Base-by-base conservation (phyloP, 1,284 basidiomycete species). In the Naganishia albida region DNA sequence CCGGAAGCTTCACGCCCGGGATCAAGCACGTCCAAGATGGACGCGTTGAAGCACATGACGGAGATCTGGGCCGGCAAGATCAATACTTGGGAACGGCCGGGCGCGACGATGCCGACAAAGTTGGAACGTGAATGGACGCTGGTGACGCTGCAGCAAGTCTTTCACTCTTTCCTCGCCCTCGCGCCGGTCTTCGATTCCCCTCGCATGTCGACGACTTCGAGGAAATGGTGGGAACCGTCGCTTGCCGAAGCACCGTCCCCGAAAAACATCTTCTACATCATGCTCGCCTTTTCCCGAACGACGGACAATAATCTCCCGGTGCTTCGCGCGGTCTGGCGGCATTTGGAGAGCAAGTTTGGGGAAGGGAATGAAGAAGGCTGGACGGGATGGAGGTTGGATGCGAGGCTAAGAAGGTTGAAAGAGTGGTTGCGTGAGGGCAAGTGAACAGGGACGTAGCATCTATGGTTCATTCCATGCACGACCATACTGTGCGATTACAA, bases 301-400 rank as follows among this genome's bases (percentile, higher is more conserved):
- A 73, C 73, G 7, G 71, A 73, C 54, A 72, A 70, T 3, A 73
- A 78, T 62, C 63, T 64, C 2, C 53, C 64, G 6, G 66, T 70
- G 0, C 62, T 79, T 39, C 66, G 66, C n/a, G 63, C 62, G 8
- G 75, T 74, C 1, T 77, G 72, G 68, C 54, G 67, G 18, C 71
- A 68, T 7, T 34, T 79, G 52, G 71, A 73, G 62, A 39, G 44
- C 48, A 79, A 79, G 68, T 80, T 79, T 70, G 77, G 74, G 2
- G 62, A 65, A 15, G 26, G 67, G 49, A 67, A 68, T 34, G 39
- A 60, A 63, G 65, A 67, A 57, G 65, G 69, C 39, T 68, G 70
- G 69, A 42, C 48, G 7, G 40, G 67, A 30, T 65, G 66, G 67
- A 54, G 54, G 40, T 25, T 63, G 52, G 65, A 66, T 65, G 54